phyloP scores from a whole-genome alignment of 192 early-diverging fungal species.

The Backusella circina region DNA sequence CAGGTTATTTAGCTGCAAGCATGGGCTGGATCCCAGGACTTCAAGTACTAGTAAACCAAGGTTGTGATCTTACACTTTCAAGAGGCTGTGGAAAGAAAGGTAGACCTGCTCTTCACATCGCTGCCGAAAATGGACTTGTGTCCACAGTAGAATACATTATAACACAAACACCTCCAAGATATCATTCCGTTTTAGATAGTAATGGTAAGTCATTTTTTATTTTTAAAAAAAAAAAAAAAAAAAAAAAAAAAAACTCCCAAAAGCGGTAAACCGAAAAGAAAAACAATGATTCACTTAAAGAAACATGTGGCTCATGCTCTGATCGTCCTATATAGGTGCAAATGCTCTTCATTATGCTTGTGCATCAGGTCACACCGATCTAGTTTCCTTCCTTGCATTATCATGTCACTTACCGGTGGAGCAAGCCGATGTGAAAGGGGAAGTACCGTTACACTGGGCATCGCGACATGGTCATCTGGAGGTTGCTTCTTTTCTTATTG shows the following conservation, averaged over 20 bases:
- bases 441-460: conserved; percentile 36
- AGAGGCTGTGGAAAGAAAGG: conserved; percentile 17
- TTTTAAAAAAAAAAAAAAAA: not conserved
- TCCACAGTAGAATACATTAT: conserved; percentile 17
- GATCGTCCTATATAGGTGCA: conserved; percentile 17
- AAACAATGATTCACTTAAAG: not conserved
- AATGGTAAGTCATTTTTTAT: conserved; percentile 8
- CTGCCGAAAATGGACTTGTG: conserved; percentile 19
- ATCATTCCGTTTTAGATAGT: conserved; percentile 7
- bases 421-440: conserved; percentile 22
- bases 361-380: conserved; percentile 23
- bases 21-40: conserved; percentile 33
- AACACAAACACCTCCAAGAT: conserved; percentile 4
- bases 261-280: not conserved
- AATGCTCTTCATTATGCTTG: conserved; percentile 32
- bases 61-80: conserved; percentile 20
- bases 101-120: conserved; percentile 29
- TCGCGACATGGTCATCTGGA: conserved; percentile 27
- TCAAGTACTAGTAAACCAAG: conserved; percentile 24
- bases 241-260: not conserved
- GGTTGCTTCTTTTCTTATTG: conserved; percentile 20
- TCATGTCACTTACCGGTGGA: conserved; percentile 14
- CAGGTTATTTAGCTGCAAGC: conserved; percentile 32
- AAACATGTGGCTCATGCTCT: not conserved
- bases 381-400: conserved; percentile 17